phyloP scores from a whole-genome alignment of 805 yeast genomes.

The Saccharomycopsis synnaedendra region DNA sequence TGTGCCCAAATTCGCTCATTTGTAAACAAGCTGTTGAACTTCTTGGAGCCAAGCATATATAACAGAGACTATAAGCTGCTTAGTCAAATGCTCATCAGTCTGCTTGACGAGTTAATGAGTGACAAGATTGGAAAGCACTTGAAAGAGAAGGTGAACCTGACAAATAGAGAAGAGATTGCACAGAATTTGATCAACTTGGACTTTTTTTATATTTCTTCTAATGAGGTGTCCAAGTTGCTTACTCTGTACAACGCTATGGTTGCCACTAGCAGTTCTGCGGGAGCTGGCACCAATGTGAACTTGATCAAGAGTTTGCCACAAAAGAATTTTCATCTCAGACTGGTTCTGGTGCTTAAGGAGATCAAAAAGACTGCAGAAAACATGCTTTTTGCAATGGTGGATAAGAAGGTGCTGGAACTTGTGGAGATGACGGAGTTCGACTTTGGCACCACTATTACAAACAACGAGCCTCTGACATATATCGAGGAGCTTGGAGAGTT shows the following conservation, averaged over 20 bases:
- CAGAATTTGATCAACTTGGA: constrained; percentile 85
- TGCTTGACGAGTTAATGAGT: constrained; percentile 60
- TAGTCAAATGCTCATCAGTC: constrained; percentile 44
- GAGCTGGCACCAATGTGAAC: constrained; percentile 20
- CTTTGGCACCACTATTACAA: constrained; percentile 49
- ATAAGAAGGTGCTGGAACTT: constrained; percentile 65
- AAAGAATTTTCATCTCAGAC: constrained; percentile 30
- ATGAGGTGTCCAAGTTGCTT: constrained; percentile 41
- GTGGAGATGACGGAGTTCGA: constrained; percentile 79
- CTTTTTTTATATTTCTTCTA: constrained; percentile 67
- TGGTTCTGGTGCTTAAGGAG: constrained; percentile 42
- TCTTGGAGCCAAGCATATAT: constrained; percentile 52
- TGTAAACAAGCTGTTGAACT: constrained; percentile 50
- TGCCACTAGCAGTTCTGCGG: constrained; percentile 20
- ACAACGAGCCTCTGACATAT: constrained; percentile 57
- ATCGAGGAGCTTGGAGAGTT: constrained; percentile 79
- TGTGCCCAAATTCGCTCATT: constrained; percentile 66
- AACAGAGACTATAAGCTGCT: constrained; percentile 51
- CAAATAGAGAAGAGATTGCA: constrained; percentile 80
- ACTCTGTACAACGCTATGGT: constrained; percentile 23
- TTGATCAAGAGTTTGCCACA: constrained; percentile 25
- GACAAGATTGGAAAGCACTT: constrained; percentile 57
- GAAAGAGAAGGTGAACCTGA: constrained; percentile 47
- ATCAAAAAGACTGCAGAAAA: constrained; percentile 68
- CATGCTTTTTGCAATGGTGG: constrained; percentile 73